A percentile compares a stretch with the other conserved stretches of the same genome.
Evolutionary conservation across 345 rosid genomes (phyloP).

Genomic region (Corchorus capsularis): DNA sequence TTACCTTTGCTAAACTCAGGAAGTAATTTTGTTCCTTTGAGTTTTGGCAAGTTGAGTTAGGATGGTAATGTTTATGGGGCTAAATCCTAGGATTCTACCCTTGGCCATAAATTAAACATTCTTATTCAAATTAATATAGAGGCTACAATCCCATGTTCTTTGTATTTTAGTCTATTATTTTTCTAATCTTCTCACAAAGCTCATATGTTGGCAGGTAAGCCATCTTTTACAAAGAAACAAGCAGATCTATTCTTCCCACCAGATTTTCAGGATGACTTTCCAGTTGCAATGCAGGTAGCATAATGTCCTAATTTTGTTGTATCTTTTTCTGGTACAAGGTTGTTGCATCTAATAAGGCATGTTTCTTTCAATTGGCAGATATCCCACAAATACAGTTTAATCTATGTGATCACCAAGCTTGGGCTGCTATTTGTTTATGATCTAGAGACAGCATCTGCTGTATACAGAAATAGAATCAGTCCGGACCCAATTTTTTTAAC

Average conservation of each 20-base stretch:
- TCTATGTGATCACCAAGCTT: constrained; percentile 92
- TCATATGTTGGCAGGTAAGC: constrained; percentile 62
- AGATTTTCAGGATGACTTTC: constrained; percentile 98
- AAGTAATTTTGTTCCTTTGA: neutral
- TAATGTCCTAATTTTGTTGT: constrained; percentile 18
- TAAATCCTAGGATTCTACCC: neutral
- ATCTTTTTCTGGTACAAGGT: neutral
- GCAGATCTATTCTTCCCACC: constrained; percentile 99
- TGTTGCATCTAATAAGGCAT: constrained; percentile 15
- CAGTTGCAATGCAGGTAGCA: constrained; percentile 97
- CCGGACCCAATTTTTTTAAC: constrained; percentile 99
- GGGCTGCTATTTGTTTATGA: constrained; percentile 97
- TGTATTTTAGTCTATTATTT: constrained; percentile 8
- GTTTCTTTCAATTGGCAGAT: constrained; percentile 56
- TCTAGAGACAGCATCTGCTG: constrained; percentile 96
- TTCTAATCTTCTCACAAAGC: constrained; percentile 8
- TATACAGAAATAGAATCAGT: constrained; percentile 95
- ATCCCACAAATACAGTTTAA: constrained; percentile 91
- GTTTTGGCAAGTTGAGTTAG: neutral
- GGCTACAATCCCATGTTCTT: neutral
- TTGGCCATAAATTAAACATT: neutral
- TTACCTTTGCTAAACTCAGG: neutral
- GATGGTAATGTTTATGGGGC: neutral
- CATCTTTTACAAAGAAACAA: constrained; percentile 91
- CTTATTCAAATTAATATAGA: neutral